Conservation (phyloP, 108 stramenopile species). For the Skeletonema menzelii region DNA sequence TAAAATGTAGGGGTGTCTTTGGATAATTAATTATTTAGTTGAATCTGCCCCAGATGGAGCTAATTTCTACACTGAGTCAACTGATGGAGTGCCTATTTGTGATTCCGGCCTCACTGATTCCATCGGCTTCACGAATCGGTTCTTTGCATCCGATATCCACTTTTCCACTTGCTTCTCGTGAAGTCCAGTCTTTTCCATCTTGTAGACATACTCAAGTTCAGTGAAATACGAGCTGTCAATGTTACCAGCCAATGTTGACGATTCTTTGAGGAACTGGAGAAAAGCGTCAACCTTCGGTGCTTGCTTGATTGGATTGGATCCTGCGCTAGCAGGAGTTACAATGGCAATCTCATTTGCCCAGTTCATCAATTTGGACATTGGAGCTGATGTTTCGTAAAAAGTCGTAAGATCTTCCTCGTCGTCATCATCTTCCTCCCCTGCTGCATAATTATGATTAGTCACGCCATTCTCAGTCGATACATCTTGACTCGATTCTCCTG, state of each 20-base stretch:
- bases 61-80: neutral
- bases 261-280: neutral
- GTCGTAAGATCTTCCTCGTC: neutral
- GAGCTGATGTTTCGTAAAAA: neutral
- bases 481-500: conserved; percentile 3
- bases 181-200: neutral
- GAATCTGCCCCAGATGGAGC: too few relatives aligned
- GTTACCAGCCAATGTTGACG: neutral
- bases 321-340: neutral
- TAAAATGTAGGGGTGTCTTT: too few relatives aligned
- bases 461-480: neutral
- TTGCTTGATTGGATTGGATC: neutral
- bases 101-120: neutral
- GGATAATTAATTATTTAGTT: too few relatives aligned
- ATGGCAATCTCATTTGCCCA: neutral
- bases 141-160: neutral
- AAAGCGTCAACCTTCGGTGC: neutral
- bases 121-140: neutral
- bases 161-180: neutral
- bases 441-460: neutral
- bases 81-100: neutral
- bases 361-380: neutral
- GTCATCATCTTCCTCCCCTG: neutral
- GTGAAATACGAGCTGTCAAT: neutral
- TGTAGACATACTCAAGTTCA: neutral